Percentiles rank a stretch among this genome's conserved stretches.
These are phyloP conservation scores for Saturnispora galanensis DNA, from an alignment of 805 yeast species.

Conservation along the genomic window DNA sequence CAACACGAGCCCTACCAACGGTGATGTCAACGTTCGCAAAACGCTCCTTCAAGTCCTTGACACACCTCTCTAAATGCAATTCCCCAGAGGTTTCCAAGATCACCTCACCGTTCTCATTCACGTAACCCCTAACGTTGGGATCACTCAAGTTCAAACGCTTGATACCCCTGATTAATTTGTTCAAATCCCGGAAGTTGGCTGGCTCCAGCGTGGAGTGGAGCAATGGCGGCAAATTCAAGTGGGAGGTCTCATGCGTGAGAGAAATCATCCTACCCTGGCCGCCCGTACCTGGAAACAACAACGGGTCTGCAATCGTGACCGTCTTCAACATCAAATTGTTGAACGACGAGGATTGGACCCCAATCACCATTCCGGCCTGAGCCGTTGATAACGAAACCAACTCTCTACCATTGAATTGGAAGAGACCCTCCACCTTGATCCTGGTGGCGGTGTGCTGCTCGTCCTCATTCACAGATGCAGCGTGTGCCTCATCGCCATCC, in stretches of 20 bases:
- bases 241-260: slow-evolving; percentile 69
- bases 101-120: slow-evolving; percentile 87
- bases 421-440: slow-evolving; percentile 59
- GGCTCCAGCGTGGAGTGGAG: slow-evolving; percentile 96
- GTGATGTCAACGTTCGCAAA: slow-evolving; percentile 87
- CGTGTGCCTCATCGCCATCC: slow-evolving; percentile 29
- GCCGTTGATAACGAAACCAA: slow-evolving; percentile 66
- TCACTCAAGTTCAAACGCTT: slow-evolving; percentile 77
- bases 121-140: slow-evolving; percentile 82
- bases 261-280: slow-evolving; percentile 36
- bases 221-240: slow-evolving; percentile 75
- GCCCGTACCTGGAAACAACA: background rate
- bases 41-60: slow-evolving; percentile 81
- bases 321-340: slow-evolving; percentile 75
- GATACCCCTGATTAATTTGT: slow-evolving; percentile 66
- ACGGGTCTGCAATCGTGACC: slow-evolving; percentile 63
- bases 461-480: background rate
- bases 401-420: slow-evolving; percentile 87
- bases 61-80: slow-evolving; percentile 86
- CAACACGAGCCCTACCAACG: slow-evolving; percentile 86
- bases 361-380: slow-evolving; percentile 93
- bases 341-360: slow-evolving; percentile 65
- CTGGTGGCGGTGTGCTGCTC: slow-evolving; percentile 39
- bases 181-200: slow-evolving; percentile 71
- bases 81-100: slow-evolving; percentile 95